Evolutionary conservation across 148 eudicot genomes (phyloP), one percentile per base, ranked within the genome.

Genomic region (Vaccinium corymbosum): DNA sequence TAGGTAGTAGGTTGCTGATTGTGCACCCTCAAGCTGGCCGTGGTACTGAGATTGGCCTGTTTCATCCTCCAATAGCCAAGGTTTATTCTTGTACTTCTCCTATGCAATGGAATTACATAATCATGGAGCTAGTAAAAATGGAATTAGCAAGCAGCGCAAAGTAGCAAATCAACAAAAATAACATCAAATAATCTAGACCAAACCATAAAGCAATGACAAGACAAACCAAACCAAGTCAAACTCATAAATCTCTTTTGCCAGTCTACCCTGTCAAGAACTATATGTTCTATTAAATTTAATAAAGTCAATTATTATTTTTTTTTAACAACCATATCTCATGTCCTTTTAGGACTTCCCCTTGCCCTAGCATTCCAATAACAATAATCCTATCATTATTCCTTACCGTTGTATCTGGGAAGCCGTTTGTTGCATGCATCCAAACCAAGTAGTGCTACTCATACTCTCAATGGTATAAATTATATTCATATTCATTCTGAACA

Each of bases 31-130:
- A 53, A 91, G 92, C 46, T 83, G 94, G 78, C 99, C 99, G 79
- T 93, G 97, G 84, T 85, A 97, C 88, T 94, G 98, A 66, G 85
- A 91, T 82, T 94, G 98, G 61, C 98, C 95, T 4, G 95, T 89
- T 90, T 97, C 99, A 92, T 97, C 99, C 87, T 97, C 99, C 91
- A 97, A 88, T 76, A 93, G 84, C 99, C 99, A 97, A 75, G 99
- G 99, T 87, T 90, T 94, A 85, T 97, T 97, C 95, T 94, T 97
- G 91, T 82, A 93, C 84, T 92, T 94, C 89, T 97, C 99, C 98
- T 96, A 83, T 75, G 51, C 64, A 87, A 80, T 73, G 68, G 61
- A 82, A 68, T 50, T 20, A 77, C 74, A 76, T 27, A 49, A 80
- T 70, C 56, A 77, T 80, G 76, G 61, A 78, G 79, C 70, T 62